Evolutionary conservation across 2,329 filamentous ascomycete genomes (phyloP), one percentile per base, ranked within the genome.

Genomic region (Trichoderma sp.): DNA sequence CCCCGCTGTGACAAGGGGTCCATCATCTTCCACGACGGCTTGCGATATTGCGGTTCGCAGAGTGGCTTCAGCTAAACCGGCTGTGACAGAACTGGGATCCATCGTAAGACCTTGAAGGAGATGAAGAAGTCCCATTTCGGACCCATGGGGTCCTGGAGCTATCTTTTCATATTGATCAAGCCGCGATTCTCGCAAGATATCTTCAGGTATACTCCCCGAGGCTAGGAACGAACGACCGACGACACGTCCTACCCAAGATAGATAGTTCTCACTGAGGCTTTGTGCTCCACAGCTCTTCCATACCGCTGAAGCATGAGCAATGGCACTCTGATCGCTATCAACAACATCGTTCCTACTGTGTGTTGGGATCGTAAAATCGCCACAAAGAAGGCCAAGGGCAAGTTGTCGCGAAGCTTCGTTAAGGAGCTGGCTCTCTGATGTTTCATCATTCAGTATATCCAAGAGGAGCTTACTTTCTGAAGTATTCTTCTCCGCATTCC

Each of bases 211-310:
- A 73, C 91, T 87, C 2, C 95, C 95, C 33, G 91, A 94, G 18
- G 93, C 90, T 53, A 93, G 92, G 83, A 95, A 98, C 0, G 94
- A 92, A 81, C 95, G 91, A 8, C 97, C 97, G 62, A 98, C 87
- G 2, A 95, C 93, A 77, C 93, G 90, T 3, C 94, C 95, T 62
- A 94, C 93, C 97, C 97, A 99, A 1, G 94, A 86, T 1, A 95
- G 86, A 81, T 97, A 98, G 18, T 91, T 89, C 31, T 89, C 85
- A 74, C 91, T 93, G 18, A 93, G 86, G 2, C 89, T 85, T 50
- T 89, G 86, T n/a, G 89, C 87, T 75, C 90, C 88, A 78, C 95
- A 93, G 59, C 93, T 95, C 81, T 92, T 92, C 92, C 93, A 97
- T 0, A 98, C 88, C 21, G 91, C 89, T 14, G 91, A 86, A 2